Evolutionary conservation across 768 basidiomycete species (phyloP), one percentile per base, ranked within the genome.

Genomic region (Lentinula raphanica): DNA sequence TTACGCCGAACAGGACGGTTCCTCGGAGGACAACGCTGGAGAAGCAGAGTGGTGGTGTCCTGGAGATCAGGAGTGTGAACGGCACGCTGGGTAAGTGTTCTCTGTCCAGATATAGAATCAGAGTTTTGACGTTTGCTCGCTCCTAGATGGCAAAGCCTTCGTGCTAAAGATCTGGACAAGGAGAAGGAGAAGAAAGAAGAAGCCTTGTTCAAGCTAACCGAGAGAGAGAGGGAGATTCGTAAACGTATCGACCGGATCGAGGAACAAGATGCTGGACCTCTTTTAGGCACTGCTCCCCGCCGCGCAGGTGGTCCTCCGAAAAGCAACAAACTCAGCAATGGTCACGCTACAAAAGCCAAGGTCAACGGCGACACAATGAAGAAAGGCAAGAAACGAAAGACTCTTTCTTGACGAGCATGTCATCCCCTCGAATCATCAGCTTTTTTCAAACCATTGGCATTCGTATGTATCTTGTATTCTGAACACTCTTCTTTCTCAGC

Each of bases 161-260:
- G 92, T 13, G 69, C 72, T 54, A 84, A 83, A 54, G 92, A 93
- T 63, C 79, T 90, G 49, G 77, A 77, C 54, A 85, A 87, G 60
- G 92, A 93, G 67, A 88, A 82, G 68, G 87, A 90, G 65, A 80
- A 82, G 66, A 87, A 85, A 67, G 88, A 89, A 61, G 84, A 82
- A 23, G 79, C 83, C 8, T 72, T 92, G 29, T 69, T 72, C 35
- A 85, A 82, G 63, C 79, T 93, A 35, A 90, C 88, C 5, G 82
- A 83, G 2, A 80, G 83, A 46, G 91, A 93, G 70, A 86, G 88
- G 46, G 88, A 91, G 65, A 79, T 93, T 59, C 85, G 90, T 36
- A 86, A 83, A 68, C 79, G 79, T 45, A 87, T 94, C 35, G 89
- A 91, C 67, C 89, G 91, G 62, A 79, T 87, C 55, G 71, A 83